Percentiles rank a stretch among this genome's conserved stretches.
Conservation (phyloP, 495 filamentous ascomycete species). For the Hypoxylon rickii region DNA sequence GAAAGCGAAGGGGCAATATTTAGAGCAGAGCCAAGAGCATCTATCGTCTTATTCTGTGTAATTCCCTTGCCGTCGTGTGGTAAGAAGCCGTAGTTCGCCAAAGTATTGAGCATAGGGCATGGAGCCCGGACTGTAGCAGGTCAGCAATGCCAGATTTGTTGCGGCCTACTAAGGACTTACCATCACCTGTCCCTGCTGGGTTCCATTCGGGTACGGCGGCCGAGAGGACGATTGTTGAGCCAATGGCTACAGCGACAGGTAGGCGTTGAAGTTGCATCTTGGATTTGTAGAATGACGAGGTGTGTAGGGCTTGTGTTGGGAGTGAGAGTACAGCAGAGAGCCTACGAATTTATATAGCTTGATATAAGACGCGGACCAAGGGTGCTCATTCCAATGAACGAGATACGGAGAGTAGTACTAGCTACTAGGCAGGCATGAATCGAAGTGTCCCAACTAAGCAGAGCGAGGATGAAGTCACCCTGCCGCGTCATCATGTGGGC, state of each 20-base stretch:
- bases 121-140: constrained; percentile 37
- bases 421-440: background rate
- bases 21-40: constrained; percentile 47
- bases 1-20: constrained; percentile 47
- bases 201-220: constrained; percentile 9
- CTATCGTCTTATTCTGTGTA: constrained; percentile 36
- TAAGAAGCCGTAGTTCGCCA: constrained; percentile 46
- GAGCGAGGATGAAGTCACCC: background rate
- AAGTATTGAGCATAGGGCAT: constrained; percentile 48
- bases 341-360: background rate
- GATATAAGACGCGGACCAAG: no score
- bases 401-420: no score
- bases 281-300: background rate
- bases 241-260: constrained; percentile 15
- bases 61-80: constrained; percentile 47
- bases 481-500: background rate
- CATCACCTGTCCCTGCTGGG: constrained; percentile 18
- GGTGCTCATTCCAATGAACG: background rate
- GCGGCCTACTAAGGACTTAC: constrained; percentile 25
- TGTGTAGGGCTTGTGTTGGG: no score
- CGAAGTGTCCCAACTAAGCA: background rate
- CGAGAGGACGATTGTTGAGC: constrained; percentile 2
- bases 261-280: constrained; percentile 29
- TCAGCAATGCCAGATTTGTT: constrained; percentile 15
- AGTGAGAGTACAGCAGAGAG: background rate